These are phyloP conservation scores for Nannochloris sp. DNA, from an alignment of 139 green algal species.

Conservation along the genomic window DNA sequence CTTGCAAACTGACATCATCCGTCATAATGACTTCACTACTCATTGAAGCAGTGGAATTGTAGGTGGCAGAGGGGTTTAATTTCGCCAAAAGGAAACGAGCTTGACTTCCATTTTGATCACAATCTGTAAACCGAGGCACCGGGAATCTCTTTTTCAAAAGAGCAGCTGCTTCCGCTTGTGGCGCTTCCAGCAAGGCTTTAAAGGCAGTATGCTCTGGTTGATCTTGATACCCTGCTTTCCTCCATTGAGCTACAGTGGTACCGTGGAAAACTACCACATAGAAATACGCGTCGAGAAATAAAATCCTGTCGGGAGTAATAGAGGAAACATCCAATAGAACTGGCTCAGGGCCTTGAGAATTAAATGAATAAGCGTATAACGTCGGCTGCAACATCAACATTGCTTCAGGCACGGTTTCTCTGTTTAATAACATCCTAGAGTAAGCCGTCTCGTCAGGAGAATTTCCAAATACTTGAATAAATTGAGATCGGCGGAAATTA, in stretches of 20 bases:
- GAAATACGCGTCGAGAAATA: slow-evolving; percentile 97
- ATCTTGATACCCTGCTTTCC: slow-evolving; percentile 80
- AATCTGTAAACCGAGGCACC: slow-evolving; percentile 87
- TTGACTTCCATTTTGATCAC: slow-evolving; percentile 91
- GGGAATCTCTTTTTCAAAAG: slow-evolving; percentile 80
- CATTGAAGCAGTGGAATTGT: slow-evolving; percentile 55
- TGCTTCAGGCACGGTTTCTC: slow-evolving; percentile 71
- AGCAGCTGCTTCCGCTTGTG: slow-evolving; percentile 48
- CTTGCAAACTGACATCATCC: slow-evolving; percentile 74
- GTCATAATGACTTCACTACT: slow-evolving; percentile 93
- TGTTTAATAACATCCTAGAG: slow-evolving; percentile 81
- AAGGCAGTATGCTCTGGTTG: slow-evolving; percentile 89
- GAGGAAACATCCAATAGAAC: slow-evolving; percentile 94
- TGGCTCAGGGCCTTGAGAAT: slow-evolving; percentile 56
- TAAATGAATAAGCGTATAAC: slow-evolving; percentile 79
- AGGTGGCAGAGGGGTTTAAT: slow-evolving; percentile 91
- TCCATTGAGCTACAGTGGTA: slow-evolving; percentile 84
- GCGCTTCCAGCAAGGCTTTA: slow-evolving; percentile 67
- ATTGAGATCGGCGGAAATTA: slow-evolving; percentile 90
- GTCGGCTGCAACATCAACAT: slow-evolving; percentile 93
- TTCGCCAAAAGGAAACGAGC: slow-evolving; percentile 95
- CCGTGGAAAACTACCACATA: slow-evolving; percentile 93
- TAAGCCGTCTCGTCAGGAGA: slow-evolving; percentile 95
- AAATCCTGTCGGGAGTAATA: slow-evolving; percentile 86
- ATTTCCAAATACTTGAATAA: slow-evolving; percentile 96